Conservation (phyloP, 2,329 filamentous ascomycete genomes). For the Fusarium camptoceras region DNA sequence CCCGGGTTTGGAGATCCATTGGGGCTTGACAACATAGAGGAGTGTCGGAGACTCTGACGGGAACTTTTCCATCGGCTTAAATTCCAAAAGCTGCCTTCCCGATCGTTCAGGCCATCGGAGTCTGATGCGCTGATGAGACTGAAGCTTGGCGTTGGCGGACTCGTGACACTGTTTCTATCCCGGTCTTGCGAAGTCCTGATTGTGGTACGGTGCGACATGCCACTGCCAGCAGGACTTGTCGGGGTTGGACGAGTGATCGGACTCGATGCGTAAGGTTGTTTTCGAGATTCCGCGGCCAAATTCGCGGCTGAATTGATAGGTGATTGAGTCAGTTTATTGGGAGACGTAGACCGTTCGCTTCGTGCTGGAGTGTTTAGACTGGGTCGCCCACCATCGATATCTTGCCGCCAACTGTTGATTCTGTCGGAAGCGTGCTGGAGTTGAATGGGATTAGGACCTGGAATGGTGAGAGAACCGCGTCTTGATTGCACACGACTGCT, state of each 20-base stretch:
- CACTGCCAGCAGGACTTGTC: constrained; percentile 56
- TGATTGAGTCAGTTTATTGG: constrained; percentile 57
- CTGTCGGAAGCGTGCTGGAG: constrained; percentile 69
- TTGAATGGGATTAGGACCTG: constrained; percentile 44
- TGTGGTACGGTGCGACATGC: constrained; percentile 44
- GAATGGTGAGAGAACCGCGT: constrained; percentile 64
- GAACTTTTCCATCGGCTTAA: constrained; percentile 63
- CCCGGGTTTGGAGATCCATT: constrained; percentile 22
- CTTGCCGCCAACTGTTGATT: constrained; percentile 89
- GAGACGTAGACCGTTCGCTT: constrained; percentile 68
- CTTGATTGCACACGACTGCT: constrained; percentile 62
- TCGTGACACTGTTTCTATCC: constrained; percentile 44
- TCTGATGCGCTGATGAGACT: constrained; percentile 56
- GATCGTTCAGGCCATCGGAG: constrained; percentile 55
- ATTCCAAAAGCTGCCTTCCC: constrained; percentile 67
- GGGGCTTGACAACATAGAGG: constrained; percentile 40
- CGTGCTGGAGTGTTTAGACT: constrained; percentile 56
- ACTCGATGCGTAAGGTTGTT: constrained; percentile 55
- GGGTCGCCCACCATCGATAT: constrained; percentile 60
- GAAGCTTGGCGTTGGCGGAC: constrained; percentile 68
- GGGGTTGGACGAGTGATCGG: constrained; percentile 40
- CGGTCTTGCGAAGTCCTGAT: constrained; percentile 44
- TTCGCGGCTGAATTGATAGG: constrained; percentile 55
- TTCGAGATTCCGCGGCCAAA: constrained; percentile 60
- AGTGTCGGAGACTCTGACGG: constrained; percentile 52